These are phyloP conservation scores for Lipomyces japonicus DNA, from an alignment of 805 yeast species.

Conservation along the genomic window DNA sequence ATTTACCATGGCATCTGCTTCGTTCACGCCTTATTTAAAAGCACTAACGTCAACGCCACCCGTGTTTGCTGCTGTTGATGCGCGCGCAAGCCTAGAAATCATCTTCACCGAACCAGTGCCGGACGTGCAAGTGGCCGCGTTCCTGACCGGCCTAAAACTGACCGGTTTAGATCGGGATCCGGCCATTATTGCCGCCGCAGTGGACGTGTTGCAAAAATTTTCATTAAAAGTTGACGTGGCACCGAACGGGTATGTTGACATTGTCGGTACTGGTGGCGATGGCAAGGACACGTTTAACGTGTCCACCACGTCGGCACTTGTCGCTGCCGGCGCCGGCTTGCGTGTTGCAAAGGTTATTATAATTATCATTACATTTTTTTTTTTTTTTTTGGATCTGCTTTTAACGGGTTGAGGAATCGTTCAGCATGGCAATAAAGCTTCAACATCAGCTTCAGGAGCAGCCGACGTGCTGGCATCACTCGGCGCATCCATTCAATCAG, in stretches of 20 bases:
- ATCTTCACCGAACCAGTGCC: conserved; percentile 60
- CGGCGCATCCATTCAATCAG: conserved; percentile 78
- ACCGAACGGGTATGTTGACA: conserved; percentile 60
- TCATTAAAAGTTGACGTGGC: conserved; percentile 50
- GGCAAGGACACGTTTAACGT: conserved; percentile 97
- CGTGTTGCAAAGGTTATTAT: conserved; percentile 63
- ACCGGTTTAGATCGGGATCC: conserved; percentile 77
- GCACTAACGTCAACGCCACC: conserved; percentile 60
- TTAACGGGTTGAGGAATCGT: too few species aligned
- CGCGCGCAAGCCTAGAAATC: conserved; percentile 56
- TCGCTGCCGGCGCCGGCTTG: conserved; percentile 82
- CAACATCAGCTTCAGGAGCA: conserved; percentile 89
- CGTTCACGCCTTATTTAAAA: conserved; percentile 58
- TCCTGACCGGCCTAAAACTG: conserved; percentile 70
- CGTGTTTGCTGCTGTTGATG: conserved; percentile 58
- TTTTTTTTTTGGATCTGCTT: background rate
- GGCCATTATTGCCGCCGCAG: conserved; percentile 82
- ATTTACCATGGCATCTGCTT: too few species aligned
- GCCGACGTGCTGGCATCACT: conserved; percentile 78
- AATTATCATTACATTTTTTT: background rate
- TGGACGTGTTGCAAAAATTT: conserved; percentile 62
- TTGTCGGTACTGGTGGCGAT: conserved; percentile 99
- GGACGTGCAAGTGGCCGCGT: conserved; percentile 71
- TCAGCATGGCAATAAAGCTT: conserved; percentile 91
- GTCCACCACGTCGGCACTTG: conserved; percentile 89